Conservation (phyloP, 345 rosid species). For the Bretschneidera sinensis region DNA sequence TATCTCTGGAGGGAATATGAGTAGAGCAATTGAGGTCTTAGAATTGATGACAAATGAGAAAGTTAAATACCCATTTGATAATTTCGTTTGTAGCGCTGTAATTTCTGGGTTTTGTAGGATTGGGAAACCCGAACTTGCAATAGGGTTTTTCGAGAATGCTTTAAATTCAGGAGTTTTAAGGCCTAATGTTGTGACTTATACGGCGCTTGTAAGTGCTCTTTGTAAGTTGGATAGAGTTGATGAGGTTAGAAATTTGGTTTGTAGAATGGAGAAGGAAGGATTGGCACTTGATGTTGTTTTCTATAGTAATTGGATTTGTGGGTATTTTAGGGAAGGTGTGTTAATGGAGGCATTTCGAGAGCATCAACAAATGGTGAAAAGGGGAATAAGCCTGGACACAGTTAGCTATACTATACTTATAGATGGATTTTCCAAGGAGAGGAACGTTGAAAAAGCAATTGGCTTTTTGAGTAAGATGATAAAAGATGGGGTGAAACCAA, state of each 20-base stretch:
- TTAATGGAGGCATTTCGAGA: slow-evolving; percentile 46
- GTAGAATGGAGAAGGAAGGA: slow-evolving; percentile 44
- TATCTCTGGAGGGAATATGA: slow-evolving; percentile 44
- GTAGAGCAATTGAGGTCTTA: slow-evolving; percentile 53
- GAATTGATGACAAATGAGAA: slow-evolving; percentile 52
- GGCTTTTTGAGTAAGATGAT: slow-evolving; percentile 65
- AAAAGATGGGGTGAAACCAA: slow-evolving; percentile 48
- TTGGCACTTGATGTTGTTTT: slow-evolving; percentile 59
- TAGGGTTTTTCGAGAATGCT: slow-evolving; percentile 51
- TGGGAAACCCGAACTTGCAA: slow-evolving; percentile 64
- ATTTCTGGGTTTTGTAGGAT: slow-evolving; percentile 62
- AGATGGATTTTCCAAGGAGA: slow-evolving; percentile 50
- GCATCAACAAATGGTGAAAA: slow-evolving; percentile 42
- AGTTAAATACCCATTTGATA: slow-evolving; percentile 48
- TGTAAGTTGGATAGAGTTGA: slow-evolving; percentile 52
- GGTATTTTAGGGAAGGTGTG: slow-evolving; percentile 36
- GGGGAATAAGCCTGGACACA: slow-evolving; percentile 41
- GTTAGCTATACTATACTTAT: slow-evolving; percentile 57
- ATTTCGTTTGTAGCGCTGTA: slow-evolving; percentile 69
- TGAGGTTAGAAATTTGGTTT: slow-evolving; percentile 45
- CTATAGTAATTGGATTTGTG: slow-evolving; percentile 65
- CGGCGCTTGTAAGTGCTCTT: slow-evolving; percentile 52
- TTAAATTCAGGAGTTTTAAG: slow-evolving; percentile 41
- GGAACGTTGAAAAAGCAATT: slow-evolving; percentile 34
- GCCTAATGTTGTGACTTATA: slow-evolving; percentile 61